Base-by-base conservation (phyloP, 495 filamentous ascomycete species). In the Halenospora varia region DNA sequence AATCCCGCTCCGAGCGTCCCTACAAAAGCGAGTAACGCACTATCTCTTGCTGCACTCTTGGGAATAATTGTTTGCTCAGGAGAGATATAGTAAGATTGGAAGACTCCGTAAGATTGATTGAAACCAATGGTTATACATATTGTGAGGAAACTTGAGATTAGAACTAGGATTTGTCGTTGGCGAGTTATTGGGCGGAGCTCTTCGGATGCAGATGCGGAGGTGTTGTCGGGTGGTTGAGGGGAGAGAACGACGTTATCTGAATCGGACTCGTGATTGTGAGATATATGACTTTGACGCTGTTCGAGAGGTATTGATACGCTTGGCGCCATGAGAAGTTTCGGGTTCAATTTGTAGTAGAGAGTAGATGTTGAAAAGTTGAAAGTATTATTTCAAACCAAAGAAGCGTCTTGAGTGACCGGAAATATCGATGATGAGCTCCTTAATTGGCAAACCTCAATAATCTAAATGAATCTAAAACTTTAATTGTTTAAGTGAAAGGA, bases 81-180 rank as follows among this genome's bases (percentile, higher is more conserved):
- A 3, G 76, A 74, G 49, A 74, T 72, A 58, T 79, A 80, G 54
- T 77, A 77, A 48, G 72, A 67, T 53, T 78, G 77, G 46, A 79
- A 79, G 1, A 79, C 68, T 9, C 74, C 74, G 41, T 71, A 80
- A 48, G 65, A 67, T 44, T 78, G 76, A 47, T 80, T 78, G 56
- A 78, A 72, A n/a, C 76, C 75, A 53, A 80, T 76, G 1, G 77
- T 79, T 10, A 78, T 66, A 55, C 69, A 70, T 25, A 77, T 72
- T 41, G 72, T 72, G 1, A 71, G 53, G 49, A 80, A 80, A 24
- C 68, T 69, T 0, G 76, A 71, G 11, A 69, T 48, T 26, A 80
- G 66, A 18, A 78, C 75, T 3, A 70, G 48, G 17, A 70, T 66
- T 70, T 80, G 77, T 44, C 75, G 74, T 39, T 62, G 68, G 18